These are phyloP conservation scores for Excoecaria agallocha DNA, from an alignment of 345 rosid species.

Conservation along the genomic window DNA sequence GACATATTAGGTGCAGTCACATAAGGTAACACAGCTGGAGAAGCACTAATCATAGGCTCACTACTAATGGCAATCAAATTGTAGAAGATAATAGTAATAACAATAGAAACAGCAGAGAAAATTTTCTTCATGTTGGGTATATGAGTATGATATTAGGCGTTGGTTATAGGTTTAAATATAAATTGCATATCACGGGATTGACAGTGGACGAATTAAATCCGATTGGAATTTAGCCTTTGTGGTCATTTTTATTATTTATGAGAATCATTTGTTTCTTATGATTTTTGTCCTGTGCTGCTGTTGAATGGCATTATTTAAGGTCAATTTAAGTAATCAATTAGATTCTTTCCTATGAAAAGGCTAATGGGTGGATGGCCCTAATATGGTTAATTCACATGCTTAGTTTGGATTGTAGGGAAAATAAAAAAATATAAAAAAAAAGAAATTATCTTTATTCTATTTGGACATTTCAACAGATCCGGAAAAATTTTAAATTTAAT, in stretches of 20 bases:
- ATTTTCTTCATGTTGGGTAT: conserved; percentile 8
- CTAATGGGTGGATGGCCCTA: neutral
- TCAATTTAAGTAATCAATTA: conserved; percentile 2
- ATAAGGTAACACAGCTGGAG: conserved; percentile 57
- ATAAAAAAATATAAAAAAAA: too few relatives aligned
- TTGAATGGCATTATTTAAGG: neutral
- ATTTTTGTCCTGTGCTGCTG: conserved; percentile 8
- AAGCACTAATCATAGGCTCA: conserved; percentile 48
- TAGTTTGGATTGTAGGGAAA: conserved; percentile 18
- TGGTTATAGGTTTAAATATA: neutral
- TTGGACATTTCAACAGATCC: too few relatives aligned
- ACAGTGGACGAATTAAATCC: conserved; percentile 19
- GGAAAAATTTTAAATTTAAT: too few relatives aligned
- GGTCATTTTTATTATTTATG: conserved; percentile 3
- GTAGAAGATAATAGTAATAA: conserved; percentile 27
- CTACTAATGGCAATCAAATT: conserved; percentile 20
- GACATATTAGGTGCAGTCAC: conserved; percentile 53
- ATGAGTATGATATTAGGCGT: neutral
- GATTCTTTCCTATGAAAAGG: conserved; percentile 15
- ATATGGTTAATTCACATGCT: conserved; percentile 28
- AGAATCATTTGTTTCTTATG: conserved; percentile 9
- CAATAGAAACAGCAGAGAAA: conserved; percentile 22
- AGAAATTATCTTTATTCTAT: too few relatives aligned
- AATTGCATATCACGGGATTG: conserved; percentile 33
- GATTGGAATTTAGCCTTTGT: neutral